Percentiles rank a stretch among this genome's conserved stretches.
Conservation (phyloP, 208 protist species). For the Zelonia costaricensis region DNA sequence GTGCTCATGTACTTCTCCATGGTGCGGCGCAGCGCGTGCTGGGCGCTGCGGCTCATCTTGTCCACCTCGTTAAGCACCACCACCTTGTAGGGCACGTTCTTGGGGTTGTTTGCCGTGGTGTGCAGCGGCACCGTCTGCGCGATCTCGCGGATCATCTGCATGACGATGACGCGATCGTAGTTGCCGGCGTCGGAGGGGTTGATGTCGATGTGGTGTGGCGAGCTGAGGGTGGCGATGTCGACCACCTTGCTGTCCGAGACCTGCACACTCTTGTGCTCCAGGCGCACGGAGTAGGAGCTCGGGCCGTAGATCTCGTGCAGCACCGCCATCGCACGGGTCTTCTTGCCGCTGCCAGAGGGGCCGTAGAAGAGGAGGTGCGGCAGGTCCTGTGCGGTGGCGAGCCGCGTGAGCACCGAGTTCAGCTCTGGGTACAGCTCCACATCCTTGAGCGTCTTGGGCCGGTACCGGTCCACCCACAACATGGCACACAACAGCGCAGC, state of each 20-base stretch:
- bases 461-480: slow-evolving; percentile 99
- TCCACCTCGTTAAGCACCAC: slow-evolving; percentile 99
- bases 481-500: slow-evolving; percentile 41
- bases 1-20: slow-evolving; percentile 99
- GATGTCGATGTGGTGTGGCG: slow-evolving; percentile 99
- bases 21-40: slow-evolving; percentile 99
- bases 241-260: slow-evolving; percentile 94
- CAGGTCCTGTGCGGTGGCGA: slow-evolving; percentile 90
- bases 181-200: slow-evolving; percentile 98
- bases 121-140: slow-evolving; percentile 93
- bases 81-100: slow-evolving; percentile 90
- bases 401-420: slow-evolving; percentile 83
- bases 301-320: slow-evolving; percentile 94
- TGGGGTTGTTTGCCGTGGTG: slow-evolving; percentile 16
- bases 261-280: slow-evolving; percentile 91
- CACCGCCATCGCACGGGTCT: slow-evolving; percentile 95
- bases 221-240: slow-evolving; percentile 96
- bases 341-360: slow-evolving; percentile 96
- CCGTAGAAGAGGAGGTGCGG: slow-evolving; percentile 98
- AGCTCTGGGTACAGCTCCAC: slow-evolving; percentile 96
- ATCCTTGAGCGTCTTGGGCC: slow-evolving; percentile 95
- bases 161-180: slow-evolving; percentile 97
- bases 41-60: slow-evolving; percentile 94
- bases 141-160: slow-evolving; percentile 99
- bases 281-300: slow-evolving; percentile 84